These are phyloP conservation scores for Lentinus brumalis DNA, from an alignment of 768 basidiomycete genomes.

Conservation along the genomic window DNA sequence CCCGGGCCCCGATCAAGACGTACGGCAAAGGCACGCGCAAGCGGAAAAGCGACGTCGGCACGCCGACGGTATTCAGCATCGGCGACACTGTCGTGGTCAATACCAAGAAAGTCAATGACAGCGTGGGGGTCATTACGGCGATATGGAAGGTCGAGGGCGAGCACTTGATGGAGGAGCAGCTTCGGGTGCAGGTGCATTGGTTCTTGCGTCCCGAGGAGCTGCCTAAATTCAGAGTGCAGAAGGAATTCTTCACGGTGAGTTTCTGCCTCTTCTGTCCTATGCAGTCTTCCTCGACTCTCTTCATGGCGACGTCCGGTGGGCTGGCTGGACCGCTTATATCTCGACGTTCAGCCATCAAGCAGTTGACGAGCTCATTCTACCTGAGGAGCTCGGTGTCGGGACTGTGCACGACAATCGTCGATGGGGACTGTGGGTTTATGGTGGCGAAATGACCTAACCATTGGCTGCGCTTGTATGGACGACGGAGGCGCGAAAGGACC, in stretches of 20 bases:
- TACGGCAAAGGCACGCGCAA: background rate
- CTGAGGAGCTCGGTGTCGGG: too few species aligned
- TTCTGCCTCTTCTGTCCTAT: background rate
- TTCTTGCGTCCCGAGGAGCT: conserved; percentile 69
- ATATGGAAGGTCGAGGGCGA: conserved; percentile 61
- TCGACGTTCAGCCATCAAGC: too few species aligned
- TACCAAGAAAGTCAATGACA: conserved; percentile 47
- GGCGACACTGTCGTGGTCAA: conserved; percentile 71
- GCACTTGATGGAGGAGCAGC: conserved; percentile 35
- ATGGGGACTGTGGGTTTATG: too few species aligned
- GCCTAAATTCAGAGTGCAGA: conserved; percentile 56
- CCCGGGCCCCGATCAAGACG: background rate
- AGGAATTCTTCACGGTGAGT: conserved; percentile 60
- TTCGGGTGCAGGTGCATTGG: conserved; percentile 72
- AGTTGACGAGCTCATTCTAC: too few species aligned
- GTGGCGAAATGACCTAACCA: too few species aligned
- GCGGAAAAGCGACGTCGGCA: background rate
- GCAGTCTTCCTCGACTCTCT: too few species aligned
- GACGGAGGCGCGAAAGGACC: too few species aligned
- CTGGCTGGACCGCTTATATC: too few species aligned
- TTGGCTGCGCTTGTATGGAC: too few species aligned
- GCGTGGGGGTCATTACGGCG: conserved; percentile 67
- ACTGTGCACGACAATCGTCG: too few species aligned
- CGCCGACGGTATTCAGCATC: conserved; percentile 39
- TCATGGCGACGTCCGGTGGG: too few species aligned